Evolutionary conservation across 148 eudicot genomes (phyloP).

Genomic region (Diospyros lotus): DNA sequence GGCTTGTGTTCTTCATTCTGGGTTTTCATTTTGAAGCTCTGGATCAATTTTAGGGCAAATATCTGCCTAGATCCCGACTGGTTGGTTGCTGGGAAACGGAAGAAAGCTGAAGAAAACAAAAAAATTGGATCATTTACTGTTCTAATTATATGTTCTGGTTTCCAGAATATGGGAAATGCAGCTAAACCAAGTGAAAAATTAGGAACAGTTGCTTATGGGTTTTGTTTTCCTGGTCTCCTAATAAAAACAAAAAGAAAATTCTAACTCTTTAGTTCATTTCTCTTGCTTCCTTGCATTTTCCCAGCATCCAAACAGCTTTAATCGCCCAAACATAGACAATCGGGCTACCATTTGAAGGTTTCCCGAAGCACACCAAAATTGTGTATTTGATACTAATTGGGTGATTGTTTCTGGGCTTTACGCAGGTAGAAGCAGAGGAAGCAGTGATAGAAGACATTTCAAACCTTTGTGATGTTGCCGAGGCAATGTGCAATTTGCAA

Average conservation of each 20-base stretch:
- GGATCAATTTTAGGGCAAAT: background rate
- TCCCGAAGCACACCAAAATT: no score
- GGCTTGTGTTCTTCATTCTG: background rate
- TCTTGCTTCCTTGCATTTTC: background rate
- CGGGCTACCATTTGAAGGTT: background rate
- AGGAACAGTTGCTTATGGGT: background rate
- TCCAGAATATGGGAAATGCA: background rate
- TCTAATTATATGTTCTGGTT: background rate
- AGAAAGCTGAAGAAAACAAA: background rate
- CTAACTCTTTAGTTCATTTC: background rate
- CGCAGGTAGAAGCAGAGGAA: slow-evolving; percentile 67
- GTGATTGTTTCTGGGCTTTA: background rate
- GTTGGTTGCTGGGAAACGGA: background rate
- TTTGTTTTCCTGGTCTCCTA: background rate
- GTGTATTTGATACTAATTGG: background rate
- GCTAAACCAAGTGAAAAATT: background rate
- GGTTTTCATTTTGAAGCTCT: background rate
- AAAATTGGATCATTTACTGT: background rate
- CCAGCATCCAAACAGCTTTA: background rate
- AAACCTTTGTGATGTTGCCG: slow-evolving; percentile 60
- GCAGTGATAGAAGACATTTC: slow-evolving; percentile 41
- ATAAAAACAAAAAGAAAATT: background rate
- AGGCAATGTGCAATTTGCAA: slow-evolving; percentile 44
- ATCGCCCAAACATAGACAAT: background rate
- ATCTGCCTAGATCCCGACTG: background rate